Base-by-base conservation (phyloP, 192 early-diverging fungal genomes). In the Coemansia sp. region DNA sequence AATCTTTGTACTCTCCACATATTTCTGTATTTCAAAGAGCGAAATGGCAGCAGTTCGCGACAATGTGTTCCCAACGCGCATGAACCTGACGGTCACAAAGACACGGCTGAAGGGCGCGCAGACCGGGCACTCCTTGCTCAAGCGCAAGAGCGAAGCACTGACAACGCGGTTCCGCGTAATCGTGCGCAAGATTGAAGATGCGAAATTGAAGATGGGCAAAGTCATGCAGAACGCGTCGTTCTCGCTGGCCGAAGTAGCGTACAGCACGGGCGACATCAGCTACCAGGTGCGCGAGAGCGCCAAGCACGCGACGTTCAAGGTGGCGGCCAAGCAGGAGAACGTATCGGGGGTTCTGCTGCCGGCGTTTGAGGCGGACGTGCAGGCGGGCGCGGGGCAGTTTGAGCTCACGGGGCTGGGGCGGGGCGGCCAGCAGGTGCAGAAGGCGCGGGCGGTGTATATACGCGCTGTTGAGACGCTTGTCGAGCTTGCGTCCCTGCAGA, bases 181-280 rank as follows among this genome's bases (percentile, higher is more conserved):
- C 60, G 83, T 93, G 22, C 88, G 89, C 75, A 98, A 98, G 74
- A 98, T 99, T 81, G 91, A 98, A 71, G 94, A 98, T 77, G 95
- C 95, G 44, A 99, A 99, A 66, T 80, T 88, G 42, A 95, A 97
- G 82, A 99, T 99, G 97, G 96, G 95, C 53, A 94, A 92, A 71
- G 89, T 99, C 42, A 92, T 99, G 92, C 97, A 99, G 69, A 86
- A 86, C 53, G 97, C 97, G 14, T 95, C 93, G 18, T 99, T 99
- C 66, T 98, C 97, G 6, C 86, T 98, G 48, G 94, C 96, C 21
- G 94, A 98, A 70, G 97, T 99, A 25, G 90, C 91, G 48, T 98
- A 99, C 67, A 90, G 88, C 56, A 92, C 95, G 5, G 97, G 97
- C 31, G 95, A 99, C 68, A 98, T 98, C 44, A 92, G 92, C 62